Evolutionary conservation across 768 basidiomycete species (phyloP).

Genomic region (Aureoboletus auriporus): DNA sequence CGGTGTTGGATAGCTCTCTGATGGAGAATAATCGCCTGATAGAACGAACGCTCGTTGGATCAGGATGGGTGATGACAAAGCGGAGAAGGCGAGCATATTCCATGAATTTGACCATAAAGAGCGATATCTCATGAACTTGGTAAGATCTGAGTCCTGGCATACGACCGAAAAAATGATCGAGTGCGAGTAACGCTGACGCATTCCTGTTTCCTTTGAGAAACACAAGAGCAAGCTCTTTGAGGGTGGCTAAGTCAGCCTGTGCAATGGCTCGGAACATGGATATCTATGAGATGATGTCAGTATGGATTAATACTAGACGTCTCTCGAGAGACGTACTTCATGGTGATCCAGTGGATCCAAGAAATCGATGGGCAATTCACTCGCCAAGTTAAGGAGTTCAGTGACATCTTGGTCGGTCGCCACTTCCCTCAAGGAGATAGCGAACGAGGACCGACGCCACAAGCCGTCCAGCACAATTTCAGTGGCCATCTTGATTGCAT

Average conservation of each 20-base stretch:
- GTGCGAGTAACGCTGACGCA: constrained; percentile 5
- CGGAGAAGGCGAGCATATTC: constrained; percentile 7
- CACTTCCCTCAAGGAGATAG: constrained; percentile 14
- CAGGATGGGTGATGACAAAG: neutral
- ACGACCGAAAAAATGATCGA: constrained; percentile 6
- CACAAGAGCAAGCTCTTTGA: constrained; percentile 29
- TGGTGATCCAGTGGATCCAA: constrained; percentile 3
- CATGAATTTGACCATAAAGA: constrained; percentile 3
- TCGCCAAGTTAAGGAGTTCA: constrained; percentile 26
- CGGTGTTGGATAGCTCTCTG: constrained; percentile 4
- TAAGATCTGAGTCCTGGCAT: constrained; percentile 18
- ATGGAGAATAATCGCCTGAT: constrained; percentile 29
- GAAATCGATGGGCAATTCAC: constrained; percentile 5
- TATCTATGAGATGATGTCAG: constrained; percentile 4
- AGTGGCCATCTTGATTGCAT: constrained; percentile 33
- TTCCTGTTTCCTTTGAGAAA: constrained; percentile 20
- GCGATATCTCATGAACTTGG: constrained; percentile 14
- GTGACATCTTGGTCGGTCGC: constrained; percentile 1
- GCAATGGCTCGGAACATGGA: constrained; percentile 34
- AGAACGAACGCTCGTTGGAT: constrained; percentile 4
- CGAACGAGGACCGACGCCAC: constrained; percentile 46
- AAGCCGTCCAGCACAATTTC: constrained; percentile 39
- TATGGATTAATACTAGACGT: neutral
- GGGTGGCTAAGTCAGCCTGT: constrained; percentile 16
- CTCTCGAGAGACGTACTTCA: constrained; percentile 10